phyloP scores from a whole-genome alignment of 331 rosid genomes.

The Arachis monticola region DNA sequence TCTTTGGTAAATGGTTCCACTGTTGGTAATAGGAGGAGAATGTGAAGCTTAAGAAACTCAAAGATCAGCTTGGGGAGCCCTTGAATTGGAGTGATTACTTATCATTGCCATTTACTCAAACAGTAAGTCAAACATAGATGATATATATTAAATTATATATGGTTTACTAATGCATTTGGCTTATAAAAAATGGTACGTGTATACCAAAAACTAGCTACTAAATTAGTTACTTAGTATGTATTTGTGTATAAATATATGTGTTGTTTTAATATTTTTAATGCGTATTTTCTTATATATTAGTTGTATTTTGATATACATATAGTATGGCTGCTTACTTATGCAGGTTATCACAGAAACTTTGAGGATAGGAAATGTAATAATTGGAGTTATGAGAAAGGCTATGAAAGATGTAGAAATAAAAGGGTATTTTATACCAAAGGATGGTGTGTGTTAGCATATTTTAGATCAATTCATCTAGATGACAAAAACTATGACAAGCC shows the following conservation, averaged over 20 bases:
- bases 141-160: slow-evolving; percentile 43
- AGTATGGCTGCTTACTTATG: slow-evolving; percentile 11
- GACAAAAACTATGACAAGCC: slow-evolving; percentile 74
- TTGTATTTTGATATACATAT: too few relatives aligned
- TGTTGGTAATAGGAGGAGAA: slow-evolving; percentile 74
- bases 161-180: neutral
- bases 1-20: slow-evolving; percentile 20
- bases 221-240: too few relatives aligned
- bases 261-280: too few relatives aligned
- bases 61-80: slow-evolving; percentile 73
- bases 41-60: slow-evolving; percentile 66
- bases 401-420: slow-evolving; percentile 84
- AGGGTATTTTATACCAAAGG: slow-evolving; percentile 86
- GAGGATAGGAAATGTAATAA: slow-evolving; percentile 85
- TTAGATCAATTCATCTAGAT: slow-evolving; percentile 96
- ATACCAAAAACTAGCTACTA: too few relatives aligned
- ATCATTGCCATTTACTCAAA: slow-evolving; percentile 87
- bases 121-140: slow-evolving; percentile 49
- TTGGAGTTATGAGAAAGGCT: slow-evolving; percentile 88
- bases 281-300: too few relatives aligned
- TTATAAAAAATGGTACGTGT: too few relatives aligned
- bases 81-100: slow-evolving; percentile 82
- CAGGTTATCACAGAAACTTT: slow-evolving; percentile 91
- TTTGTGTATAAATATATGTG: too few relatives aligned
- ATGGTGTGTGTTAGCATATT: slow-evolving; percentile 81